phyloP scores from a whole-genome alignment of 163 green algal genomes.

The Scenedesmus sp. region DNA sequence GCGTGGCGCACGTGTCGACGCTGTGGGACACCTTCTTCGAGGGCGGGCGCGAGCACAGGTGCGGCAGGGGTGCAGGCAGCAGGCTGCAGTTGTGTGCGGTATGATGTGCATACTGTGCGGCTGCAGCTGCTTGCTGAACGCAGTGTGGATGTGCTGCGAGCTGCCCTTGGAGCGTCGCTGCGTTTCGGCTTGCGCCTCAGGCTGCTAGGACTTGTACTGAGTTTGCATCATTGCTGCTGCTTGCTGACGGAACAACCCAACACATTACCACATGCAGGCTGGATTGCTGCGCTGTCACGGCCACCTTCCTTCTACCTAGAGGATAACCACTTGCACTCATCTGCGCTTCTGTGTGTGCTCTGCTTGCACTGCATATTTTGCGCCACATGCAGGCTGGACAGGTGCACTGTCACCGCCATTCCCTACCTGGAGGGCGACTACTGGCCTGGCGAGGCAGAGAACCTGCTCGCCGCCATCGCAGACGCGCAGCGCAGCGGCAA shows the following conservation, averaged over 20 bases:
- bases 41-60: conserved; percentile 84
- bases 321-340: too few species aligned
- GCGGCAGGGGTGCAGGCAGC: conserved; percentile 48
- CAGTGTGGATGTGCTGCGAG: neutral
- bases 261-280: too few species aligned
- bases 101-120: too few species aligned
- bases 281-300: too few species aligned
- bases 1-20: conserved; percentile 90
- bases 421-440: conserved; percentile 99
- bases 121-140: too few species aligned
- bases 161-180: too few species aligned
- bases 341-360: neutral
- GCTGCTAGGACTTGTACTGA: too few species aligned
- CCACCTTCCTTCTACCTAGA: too few species aligned
- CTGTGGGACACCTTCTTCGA: conserved; percentile 98
- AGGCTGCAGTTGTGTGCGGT: too few species aligned
- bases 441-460: conserved; percentile 91
- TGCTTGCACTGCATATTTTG: neutral
- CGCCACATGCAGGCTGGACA: conserved; percentile 8
- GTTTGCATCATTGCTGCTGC: neutral
- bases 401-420: conserved; percentile 75
- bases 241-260: too few species aligned
- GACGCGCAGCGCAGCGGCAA: conserved; percentile 33
- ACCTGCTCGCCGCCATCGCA: conserved; percentile 58
- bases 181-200: too few species aligned